phyloP scores from a whole-genome alignment of 2,329 filamentous ascomycete genomes.

The Stemphylium beticola region DNA sequence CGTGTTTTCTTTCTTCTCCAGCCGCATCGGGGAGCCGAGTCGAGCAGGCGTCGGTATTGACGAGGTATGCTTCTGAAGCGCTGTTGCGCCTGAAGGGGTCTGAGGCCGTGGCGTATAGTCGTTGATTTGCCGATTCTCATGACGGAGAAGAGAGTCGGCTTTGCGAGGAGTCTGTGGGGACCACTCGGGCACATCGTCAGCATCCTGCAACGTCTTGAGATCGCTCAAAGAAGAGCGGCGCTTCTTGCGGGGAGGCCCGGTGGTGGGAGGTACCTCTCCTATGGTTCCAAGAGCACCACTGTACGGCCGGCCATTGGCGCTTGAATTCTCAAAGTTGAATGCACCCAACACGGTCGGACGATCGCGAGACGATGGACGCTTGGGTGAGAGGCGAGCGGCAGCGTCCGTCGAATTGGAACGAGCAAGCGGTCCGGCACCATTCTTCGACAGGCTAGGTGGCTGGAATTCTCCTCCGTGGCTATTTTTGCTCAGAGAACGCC shows the following conservation, averaged over 20 bases:
- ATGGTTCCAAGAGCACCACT: constrained; percentile 55
- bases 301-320: constrained; percentile 33
- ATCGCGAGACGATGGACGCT: constrained; percentile 63
- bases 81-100: constrained; percentile 34
- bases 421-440: constrained; percentile 57
- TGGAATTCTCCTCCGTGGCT: constrained; percentile 56
- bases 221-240: constrained; percentile 91
- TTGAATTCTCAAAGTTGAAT: constrained; percentile 56
- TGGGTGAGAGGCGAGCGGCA: constrained; percentile 60
- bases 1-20: constrained; percentile 48
- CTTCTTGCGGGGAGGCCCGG: constrained; percentile 65
- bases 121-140: constrained; percentile 32
- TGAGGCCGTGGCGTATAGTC: constrained; percentile 38
- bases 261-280: constrained; percentile 53
- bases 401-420: constrained; percentile 81
- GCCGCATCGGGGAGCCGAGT: constrained; percentile 54
- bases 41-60: constrained; percentile 49
- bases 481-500: constrained; percentile 87
- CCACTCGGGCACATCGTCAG: constrained; percentile 51
- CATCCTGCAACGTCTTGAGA: constrained; percentile 71
- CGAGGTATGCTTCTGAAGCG: constrained; percentile 48
- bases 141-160: constrained; percentile 29
- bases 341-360: constrained; percentile 57
- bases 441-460: constrained; percentile 69
- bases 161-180: constrained; percentile 47